Evolutionary conservation across 306 rosid genomes (phyloP), one percentile per base, ranked within the genome.

Genomic region (Prunus persica): DNA sequence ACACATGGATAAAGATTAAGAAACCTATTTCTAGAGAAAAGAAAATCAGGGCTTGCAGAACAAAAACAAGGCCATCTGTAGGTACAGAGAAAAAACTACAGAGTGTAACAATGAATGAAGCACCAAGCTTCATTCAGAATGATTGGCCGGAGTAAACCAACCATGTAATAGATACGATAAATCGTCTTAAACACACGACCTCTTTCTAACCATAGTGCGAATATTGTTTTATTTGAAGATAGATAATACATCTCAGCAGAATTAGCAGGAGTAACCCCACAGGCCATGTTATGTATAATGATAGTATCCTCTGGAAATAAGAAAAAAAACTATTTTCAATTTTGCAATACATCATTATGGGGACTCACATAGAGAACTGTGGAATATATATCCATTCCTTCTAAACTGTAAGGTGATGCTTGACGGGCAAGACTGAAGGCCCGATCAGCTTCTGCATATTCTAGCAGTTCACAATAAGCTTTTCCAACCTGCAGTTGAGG

Each of bases 301-400:
- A 41, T 5, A 41, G 41, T 34, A 76, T 75, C 43, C 58, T 60
- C 28, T 24, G 61, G 20, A 69, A 16, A 28, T 22, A 25, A 28
- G 16, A 65, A 18, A 55, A 57, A 20, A 57, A 20, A 49, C 55
- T 25, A 34, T 11, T 67, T 70, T 72, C 49, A 64, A 67, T 69
- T 65, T 30, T 54, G 50, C 22, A 18, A 52, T 54, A 38, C 27
- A 73, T 75, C 71, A 78, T 41, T 52, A 65, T 58, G 50, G 56
- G 67, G 62, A 91, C 99, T 89, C 86, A 96, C 99, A 81, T 91
- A 96, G 82, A 96, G 97, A 74, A 96, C 99, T 67, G 99, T 96
- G 38, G 99, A 96, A 82, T 92, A 92, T 65, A 89, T 69, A 86
- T 96, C 98, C 99, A 92, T 96, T 81, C 98, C 99, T 84, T 96